Percentiles rank a stretch among this genome's conserved stretches.
phyloP scores from a whole-genome alignment of 2,329 filamentous ascomycete genomes.

The Hypoxylon sp. region DNA sequence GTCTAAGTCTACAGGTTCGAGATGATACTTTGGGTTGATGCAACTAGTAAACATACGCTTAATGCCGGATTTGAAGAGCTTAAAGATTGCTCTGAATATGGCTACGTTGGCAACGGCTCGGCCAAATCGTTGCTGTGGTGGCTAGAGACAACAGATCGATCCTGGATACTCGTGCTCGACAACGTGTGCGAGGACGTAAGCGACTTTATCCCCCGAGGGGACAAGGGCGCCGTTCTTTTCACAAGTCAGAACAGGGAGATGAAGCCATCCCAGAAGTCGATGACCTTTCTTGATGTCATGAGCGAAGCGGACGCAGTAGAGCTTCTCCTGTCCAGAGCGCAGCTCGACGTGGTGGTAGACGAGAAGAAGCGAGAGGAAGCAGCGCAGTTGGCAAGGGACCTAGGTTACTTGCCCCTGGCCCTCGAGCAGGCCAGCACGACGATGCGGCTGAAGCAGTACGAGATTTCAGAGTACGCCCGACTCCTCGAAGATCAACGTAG shows the following conservation, averaged over 20 bases:
- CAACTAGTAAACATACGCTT: constrained; percentile 34
- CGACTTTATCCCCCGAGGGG: constrained; percentile 27
- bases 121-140: constrained; percentile 35
- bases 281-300: constrained; percentile 18
- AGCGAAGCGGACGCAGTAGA: constrained; percentile 12
- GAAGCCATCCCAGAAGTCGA: constrained; percentile 4
- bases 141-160: constrained; percentile 19
- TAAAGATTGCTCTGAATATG: constrained; percentile 22
- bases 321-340: constrained; percentile 21
- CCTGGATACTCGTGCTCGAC: constrained; percentile 48
- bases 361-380: background rate
- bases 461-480: constrained; percentile 30
- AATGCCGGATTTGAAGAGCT: constrained; percentile 35
- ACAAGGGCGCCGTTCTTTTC: constrained; percentile 44
- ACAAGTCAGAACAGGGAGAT: constrained; percentile 36
- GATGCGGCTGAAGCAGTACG: constrained; percentile 12
- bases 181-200: constrained; percentile 35
- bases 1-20: constrained; percentile 41
- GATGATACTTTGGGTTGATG: constrained; percentile 46
- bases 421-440: constrained; percentile 42
- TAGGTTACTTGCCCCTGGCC: constrained; percentile 44
- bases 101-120: constrained; percentile 3
- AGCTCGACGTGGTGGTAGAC: background rate
- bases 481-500: constrained; percentile 21
- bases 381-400: constrained; percentile 6